Evolutionary conservation across 1,284 basidiomycete genomes (phyloP).

Genomic region (Athelia psychrophila): DNA sequence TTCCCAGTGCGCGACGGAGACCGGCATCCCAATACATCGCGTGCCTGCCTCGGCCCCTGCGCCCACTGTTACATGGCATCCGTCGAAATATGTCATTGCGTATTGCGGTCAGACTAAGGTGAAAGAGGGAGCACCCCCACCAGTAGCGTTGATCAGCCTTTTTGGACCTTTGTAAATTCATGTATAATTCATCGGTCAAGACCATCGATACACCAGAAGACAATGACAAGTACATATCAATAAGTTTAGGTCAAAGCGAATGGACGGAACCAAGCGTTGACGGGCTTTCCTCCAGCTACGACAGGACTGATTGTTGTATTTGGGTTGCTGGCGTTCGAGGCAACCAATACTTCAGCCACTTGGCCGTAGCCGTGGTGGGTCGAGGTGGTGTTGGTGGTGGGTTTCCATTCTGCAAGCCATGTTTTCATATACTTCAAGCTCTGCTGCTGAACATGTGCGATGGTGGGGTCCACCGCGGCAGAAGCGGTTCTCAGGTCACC

Average conservation of each 20-base stretch:
- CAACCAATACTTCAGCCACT: too few species aligned
- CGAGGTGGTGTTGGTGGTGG: neutral
- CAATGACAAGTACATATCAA: too few species aligned
- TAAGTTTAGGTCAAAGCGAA: too few species aligned
- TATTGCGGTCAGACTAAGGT: conserved; percentile 72
- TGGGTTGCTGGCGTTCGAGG: too few species aligned
- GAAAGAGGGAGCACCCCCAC: conserved; percentile 56
- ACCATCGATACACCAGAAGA: too few species aligned
- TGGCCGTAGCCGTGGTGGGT: too few species aligned
- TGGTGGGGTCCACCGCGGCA: conserved; percentile 45
- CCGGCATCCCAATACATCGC: conserved; percentile 64
- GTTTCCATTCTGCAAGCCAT: conserved; percentile 51
- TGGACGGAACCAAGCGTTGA: too few species aligned
- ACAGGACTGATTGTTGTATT: too few species aligned
- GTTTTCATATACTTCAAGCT: conserved; percentile 40
- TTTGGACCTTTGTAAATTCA: conserved; percentile 42
- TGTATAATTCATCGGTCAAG: too few species aligned
- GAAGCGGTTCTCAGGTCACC: conserved; percentile 50
- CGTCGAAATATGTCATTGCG: conserved; percentile 71
- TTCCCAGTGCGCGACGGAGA: conserved; percentile 70
- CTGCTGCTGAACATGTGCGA: conserved; percentile 49
- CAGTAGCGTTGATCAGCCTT: conserved; percentile 64
- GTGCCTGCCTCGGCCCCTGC: conserved; percentile 63
- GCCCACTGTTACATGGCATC: conserved; percentile 75
- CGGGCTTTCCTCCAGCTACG: too few species aligned